Base-by-base conservation (phyloP, 2,329 filamentous ascomycete genomes). In the Exophiala lecanii-corni region DNA sequence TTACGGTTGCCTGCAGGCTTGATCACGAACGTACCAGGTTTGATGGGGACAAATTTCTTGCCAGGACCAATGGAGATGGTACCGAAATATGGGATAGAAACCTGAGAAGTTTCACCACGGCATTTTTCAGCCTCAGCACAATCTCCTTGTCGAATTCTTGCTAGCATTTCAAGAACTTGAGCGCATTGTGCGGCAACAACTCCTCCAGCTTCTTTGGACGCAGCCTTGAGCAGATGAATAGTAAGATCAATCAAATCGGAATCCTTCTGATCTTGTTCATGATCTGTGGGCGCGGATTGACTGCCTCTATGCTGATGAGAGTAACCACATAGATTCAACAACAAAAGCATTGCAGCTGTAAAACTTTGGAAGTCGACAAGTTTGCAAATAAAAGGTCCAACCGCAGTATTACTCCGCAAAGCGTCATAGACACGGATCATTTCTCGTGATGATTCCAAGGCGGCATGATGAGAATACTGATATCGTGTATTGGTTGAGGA, bases 281-380 rank as follows among this genome's bases (percentile, higher is more conserved):
- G 47, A 37, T 56, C 51, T 25, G 43, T 41, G 28, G 43, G 45
- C 39, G 49, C 45, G 12, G 43, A 26, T 26, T 38, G 39, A 45
- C 17, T 46, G 9, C 45, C 37, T 54, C 53, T 33, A 36, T 59
- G 33, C 54, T 45, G 30, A 43, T 55, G 13, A 39, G 61, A 63
- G 31, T 60, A 60, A n/a, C 62, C 62, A 16, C 70, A 56, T 10
- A 72, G 50, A 39, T 72, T 66, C 23, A 72, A 55, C 2, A 69
- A 54, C 3, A 75, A 50, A 1, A 73, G 58, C 51, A 73, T 63
- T 10, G 68, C 64, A 3, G 66, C 64, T 1, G 61, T 71, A 47
- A 75, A 74, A 2, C 63, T 64, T 39, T 68, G 59, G 37, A 74
- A 75, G 46, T 75, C 72, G 35, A 69, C 59, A 25, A 72, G 49